A percentile compares a stretch with the other conserved stretches of the same genome.
Evolutionary conservation across 1,139 yeast genomes (phyloP).

Genomic region (Nadsonia commutata): DNA sequence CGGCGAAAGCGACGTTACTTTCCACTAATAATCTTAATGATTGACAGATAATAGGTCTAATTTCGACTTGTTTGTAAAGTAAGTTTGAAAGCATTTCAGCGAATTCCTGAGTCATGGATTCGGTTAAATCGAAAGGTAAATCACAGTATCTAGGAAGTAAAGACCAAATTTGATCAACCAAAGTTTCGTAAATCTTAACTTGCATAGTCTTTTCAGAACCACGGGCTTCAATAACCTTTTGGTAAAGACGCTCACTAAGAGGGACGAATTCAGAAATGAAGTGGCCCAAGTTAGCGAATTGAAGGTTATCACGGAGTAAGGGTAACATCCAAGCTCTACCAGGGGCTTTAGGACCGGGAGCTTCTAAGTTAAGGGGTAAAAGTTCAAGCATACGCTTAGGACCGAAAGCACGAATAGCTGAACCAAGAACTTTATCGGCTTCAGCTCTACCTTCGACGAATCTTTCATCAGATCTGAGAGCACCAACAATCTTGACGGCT

Average conservation of each 20-base stretch:
- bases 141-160: slow-evolving; percentile 81
- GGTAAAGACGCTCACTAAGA: slow-evolving; percentile 41
- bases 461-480: slow-evolving; percentile 70
- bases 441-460: slow-evolving; percentile 59
- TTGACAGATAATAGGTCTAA: slow-evolving; percentile 70
- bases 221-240: slow-evolving; percentile 26
- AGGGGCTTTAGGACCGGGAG: slow-evolving; percentile 27
- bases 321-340: slow-evolving; percentile 96
- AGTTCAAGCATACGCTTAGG: slow-evolving; percentile 65
- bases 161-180: slow-evolving; percentile 86
- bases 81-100: slow-evolving; percentile 65
- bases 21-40: slow-evolving; percentile 67
- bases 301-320: slow-evolving; percentile 73
- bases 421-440: slow-evolving; percentile 67
- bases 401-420: slow-evolving; percentile 68
- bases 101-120: slow-evolving; percentile 55
- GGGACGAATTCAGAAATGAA: slow-evolving; percentile 57
- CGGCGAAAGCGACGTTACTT: slow-evolving; percentile 46
- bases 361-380: slow-evolving; percentile 63
- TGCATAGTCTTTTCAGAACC: slow-evolving; percentile 40
- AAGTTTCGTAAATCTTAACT: slow-evolving; percentile 62
- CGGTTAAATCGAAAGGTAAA: slow-evolving; percentile 58
- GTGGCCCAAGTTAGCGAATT: slow-evolving; percentile 51
- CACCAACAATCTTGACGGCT: slow-evolving; percentile 62
- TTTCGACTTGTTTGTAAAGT: slow-evolving; percentile 58